A percentile compares a stretch with the other conserved stretches of the same genome.
Conservation (phyloP, 2,329 filamentous ascomycete species). For the Penicillium freii region DNA sequence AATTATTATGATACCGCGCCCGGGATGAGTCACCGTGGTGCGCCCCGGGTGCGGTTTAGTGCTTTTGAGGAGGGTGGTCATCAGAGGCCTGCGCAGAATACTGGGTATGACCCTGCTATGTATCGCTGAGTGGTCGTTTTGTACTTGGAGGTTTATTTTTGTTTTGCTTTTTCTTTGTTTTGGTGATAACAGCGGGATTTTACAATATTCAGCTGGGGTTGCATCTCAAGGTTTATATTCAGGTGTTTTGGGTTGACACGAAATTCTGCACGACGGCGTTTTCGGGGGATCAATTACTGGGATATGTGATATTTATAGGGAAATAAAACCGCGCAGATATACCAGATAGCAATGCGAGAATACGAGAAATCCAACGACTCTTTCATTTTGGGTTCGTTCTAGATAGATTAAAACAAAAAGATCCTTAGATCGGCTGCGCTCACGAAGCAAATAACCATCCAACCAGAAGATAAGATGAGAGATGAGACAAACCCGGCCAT, state of each 20-base stretch:
- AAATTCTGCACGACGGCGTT: conserved; percentile 5
- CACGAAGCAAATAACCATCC: conserved; percentile 20
- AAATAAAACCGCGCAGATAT: background rate
- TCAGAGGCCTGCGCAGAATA: conserved; percentile 31
- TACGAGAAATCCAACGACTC: conserved; percentile 5
- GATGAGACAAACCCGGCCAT: conserved; percentile 4
- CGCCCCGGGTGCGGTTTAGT: conserved; percentile 22
- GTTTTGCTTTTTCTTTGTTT: background rate
- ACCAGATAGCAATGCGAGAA: background rate
- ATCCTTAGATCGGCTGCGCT: conserved; percentile 12
- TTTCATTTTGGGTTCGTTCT: conserved; percentile 13
- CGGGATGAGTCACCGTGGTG: conserved; percentile 18
- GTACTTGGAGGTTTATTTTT: background rate
- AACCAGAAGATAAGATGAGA: conserved; percentile 15
- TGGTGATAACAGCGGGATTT: background rate
- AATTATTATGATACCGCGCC: conserved; percentile 31
- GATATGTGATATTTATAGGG: background rate
- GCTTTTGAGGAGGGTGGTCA: conserved; percentile 24
- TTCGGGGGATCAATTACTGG: background rate
- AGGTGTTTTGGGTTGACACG: background rate
- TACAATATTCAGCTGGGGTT: background rate
- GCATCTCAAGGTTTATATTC: background rate
- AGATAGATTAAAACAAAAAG: conserved; percentile 12
- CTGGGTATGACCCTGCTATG: conserved; percentile 36
- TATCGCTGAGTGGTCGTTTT: conserved; percentile 27